These are phyloP conservation scores for Monosporascus ibericus DNA, from an alignment of 2,329 filamentous ascomycete genomes.

Conservation along the genomic window DNA sequence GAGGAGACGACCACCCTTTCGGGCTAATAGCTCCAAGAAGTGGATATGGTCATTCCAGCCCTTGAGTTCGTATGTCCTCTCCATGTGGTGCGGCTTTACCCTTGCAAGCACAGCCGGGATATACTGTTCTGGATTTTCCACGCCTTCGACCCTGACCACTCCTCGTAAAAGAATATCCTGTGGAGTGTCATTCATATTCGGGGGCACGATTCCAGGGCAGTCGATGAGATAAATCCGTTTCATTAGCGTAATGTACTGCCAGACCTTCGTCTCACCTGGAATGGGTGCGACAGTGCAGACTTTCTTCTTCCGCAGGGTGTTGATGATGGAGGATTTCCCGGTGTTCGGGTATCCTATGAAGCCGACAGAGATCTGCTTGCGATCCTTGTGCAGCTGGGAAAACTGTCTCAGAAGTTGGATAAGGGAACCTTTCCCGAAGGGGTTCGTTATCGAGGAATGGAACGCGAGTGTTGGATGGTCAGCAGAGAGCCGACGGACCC, in stretches of 20 bases:
- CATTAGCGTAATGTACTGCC: constrained; percentile 96
- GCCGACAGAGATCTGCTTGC: constrained; percentile 92
- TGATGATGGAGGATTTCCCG: constrained; percentile 95
- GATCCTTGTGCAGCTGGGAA: constrained; percentile 77
- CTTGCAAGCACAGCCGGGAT: constrained; percentile 74
- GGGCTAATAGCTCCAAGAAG: constrained; percentile 79
- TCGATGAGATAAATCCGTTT: constrained; percentile 91
- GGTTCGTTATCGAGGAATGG: constrained; percentile 90
- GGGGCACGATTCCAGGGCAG: constrained; percentile 92
- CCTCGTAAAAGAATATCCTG: constrained; percentile 85
- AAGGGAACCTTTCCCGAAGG: constrained; percentile 90
- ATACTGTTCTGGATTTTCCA: constrained; percentile 94
- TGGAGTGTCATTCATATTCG: constrained; percentile 74
- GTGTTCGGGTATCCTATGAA: constrained; percentile 86
- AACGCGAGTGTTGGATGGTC: constrained; percentile 93
- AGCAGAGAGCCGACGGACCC: constrained; percentile 83
- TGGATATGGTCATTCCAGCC: constrained; percentile 71
- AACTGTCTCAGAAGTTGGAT: constrained; percentile 93
- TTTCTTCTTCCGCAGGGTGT: constrained; percentile 89
- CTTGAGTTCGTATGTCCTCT: constrained; percentile 85
- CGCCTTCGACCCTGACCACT: constrained; percentile 90
- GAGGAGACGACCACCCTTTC: constrained; percentile 79
- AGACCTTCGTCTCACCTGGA: constrained; percentile 93
- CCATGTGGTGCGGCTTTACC: constrained; percentile 81
- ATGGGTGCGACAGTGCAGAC: constrained; percentile 92